Evolutionary conservation across 345 rosid species (phyloP).

Genomic region (Corchorus olitorius): DNA sequence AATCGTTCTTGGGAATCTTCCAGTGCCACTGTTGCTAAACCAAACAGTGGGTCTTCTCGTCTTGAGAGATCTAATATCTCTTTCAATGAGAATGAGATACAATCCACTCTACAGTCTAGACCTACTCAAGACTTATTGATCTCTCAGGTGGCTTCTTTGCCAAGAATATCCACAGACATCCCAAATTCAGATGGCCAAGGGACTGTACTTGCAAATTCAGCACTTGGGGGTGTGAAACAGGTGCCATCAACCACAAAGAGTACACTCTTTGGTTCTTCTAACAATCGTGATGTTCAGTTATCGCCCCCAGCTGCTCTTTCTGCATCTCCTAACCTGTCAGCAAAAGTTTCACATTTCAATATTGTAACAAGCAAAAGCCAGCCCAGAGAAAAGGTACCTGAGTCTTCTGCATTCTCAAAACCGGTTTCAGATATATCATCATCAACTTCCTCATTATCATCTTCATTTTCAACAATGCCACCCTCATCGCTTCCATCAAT

Average conservation of each 20-base stretch:
- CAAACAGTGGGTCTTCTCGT: constrained; percentile 30
- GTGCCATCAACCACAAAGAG: constrained; percentile 28
- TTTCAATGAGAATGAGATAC: constrained; percentile 32
- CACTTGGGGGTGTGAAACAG: constrained; percentile 30
- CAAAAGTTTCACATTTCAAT: constrained; percentile 36
- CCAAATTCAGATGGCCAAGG: constrained; percentile 34
- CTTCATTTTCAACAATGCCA: constrained; percentile 22
- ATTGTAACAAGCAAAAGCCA: constrained; percentile 35
- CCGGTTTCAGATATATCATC: constrained; percentile 34
- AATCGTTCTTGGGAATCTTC: constrained; percentile 27
- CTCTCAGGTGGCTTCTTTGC: constrained; percentile 32
- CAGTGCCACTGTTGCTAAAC: constrained; percentile 35
- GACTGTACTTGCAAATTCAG: constrained; percentile 29
- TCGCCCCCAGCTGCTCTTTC: constrained; percentile 37
- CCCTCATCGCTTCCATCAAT: constrained; percentile 29
- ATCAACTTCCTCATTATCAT: constrained; percentile 13
- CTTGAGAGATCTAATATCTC: constrained; percentile 37
- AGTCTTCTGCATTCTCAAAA: constrained; percentile 23
- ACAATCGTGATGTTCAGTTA: constrained; percentile 35
- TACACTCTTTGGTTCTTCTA: constrained; percentile 31
- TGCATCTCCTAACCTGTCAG: constrained; percentile 32
- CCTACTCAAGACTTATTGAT: constrained; percentile 35
- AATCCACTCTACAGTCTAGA: constrained; percentile 40
- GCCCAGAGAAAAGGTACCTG: constrained; percentile 40
- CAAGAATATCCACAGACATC: constrained; percentile 40